Percentiles rank a stretch among this genome's conserved stretches.
These are phyloP conservation scores for Xylaria digitata DNA, from an alignment of 2,329 filamentous ascomycete genomes.

Conservation along the genomic window DNA sequence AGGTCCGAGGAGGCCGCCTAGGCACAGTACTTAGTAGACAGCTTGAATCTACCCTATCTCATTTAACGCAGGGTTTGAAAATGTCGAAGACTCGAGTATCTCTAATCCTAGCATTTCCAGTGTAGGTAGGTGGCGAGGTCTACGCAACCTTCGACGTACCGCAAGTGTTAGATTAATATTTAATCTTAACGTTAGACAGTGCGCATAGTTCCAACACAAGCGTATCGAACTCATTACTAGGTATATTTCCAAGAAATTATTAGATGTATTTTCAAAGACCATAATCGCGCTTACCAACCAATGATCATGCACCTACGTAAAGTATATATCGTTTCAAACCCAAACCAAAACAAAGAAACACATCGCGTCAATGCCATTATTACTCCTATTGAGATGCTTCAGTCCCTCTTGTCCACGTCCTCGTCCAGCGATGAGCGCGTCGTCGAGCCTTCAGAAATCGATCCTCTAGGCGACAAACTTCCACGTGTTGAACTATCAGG, in stretches of 20 bases:
- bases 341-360: neutral
- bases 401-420: slow-evolving; percentile 45
- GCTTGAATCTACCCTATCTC: too few species aligned
- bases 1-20: too few species aligned
- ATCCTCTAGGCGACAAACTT: slow-evolving; percentile 27
- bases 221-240: neutral
- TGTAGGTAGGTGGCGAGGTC: too few species aligned
- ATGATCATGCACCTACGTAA: slow-evolving; percentile 9
- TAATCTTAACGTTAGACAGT: too few species aligned
- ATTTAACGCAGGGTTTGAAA: too few species aligned
- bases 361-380: slow-evolving; percentile 5
- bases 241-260: neutral
- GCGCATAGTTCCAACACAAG: neutral
- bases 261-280: slow-evolving; percentile 5
- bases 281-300: slow-evolving; percentile 3
- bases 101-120: too few species aligned
- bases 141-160: too few species aligned
- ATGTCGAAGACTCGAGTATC: too few species aligned
- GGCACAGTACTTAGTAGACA: too few species aligned
- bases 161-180: too few species aligned
- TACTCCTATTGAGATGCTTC: slow-evolving; percentile 17
- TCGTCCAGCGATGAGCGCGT: slow-evolving; percentile 45
- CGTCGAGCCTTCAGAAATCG: slow-evolving; percentile 34
- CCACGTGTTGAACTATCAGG: slow-evolving; percentile 40
- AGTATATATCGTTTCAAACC: slow-evolving; percentile 18